phyloP scores from a whole-genome alignment of 2,329 filamentous ascomycete genomes.

The Arthrobotrys conoides region DNA sequence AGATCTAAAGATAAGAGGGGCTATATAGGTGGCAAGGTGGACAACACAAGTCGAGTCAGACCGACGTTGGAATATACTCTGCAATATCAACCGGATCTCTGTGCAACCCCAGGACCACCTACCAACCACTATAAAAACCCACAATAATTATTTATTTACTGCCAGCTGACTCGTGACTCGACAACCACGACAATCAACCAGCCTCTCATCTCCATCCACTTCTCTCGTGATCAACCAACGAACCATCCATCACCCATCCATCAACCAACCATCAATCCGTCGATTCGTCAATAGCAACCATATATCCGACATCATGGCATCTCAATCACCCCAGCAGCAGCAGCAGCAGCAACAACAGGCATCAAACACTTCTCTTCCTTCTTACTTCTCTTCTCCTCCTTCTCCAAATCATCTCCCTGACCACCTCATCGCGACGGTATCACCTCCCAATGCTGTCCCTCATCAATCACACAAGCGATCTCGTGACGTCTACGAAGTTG shows the following conservation, averaged over 20 bases:
- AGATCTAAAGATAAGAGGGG: no score
- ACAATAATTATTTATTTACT: background rate
- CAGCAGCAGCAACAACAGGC: no score
- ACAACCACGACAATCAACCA: background rate
- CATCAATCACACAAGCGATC: background rate
- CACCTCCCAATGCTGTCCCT: background rate
- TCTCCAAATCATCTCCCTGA: background rate
- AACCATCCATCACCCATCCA: no score
- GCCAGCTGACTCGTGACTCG: no score
- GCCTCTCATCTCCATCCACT: background rate
- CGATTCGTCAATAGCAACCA: no score
- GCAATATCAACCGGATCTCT: constrained; percentile 8
- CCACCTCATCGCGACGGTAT: background rate
- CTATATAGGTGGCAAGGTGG: no score
- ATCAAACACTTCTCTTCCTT: background rate
- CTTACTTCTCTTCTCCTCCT: background rate
- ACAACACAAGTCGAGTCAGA: background rate
- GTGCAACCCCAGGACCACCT: background rate
- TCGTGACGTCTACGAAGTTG: background rate
- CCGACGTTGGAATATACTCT: constrained; percentile 48
- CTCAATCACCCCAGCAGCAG: background rate
- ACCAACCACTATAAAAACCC: background rate
- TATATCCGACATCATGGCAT: background rate
- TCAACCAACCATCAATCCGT: background rate
- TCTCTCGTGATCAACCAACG: background rate